Base-by-base conservation (phyloP, 495 filamentous ascomycete genomes). In the Penicillium coprophilum region DNA sequence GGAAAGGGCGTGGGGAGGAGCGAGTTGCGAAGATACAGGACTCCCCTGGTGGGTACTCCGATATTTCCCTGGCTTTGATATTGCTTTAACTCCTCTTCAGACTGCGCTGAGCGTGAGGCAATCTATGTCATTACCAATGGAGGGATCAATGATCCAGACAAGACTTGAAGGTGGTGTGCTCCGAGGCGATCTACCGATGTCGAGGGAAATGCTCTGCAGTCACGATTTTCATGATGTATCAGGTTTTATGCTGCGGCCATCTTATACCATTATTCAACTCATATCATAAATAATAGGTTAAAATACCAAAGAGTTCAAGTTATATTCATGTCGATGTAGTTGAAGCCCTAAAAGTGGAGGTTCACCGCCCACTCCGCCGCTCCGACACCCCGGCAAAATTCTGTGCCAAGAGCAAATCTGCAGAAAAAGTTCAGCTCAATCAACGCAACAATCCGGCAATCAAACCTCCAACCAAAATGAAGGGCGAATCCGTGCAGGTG, bases 11-110 rank as follows among this genome's bases (percentile, higher is more conserved):
- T 38, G 88, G 88, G 8, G 88, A 91, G 50, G 88, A 92, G 66
- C 81, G 88, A 21, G 88, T 91, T 48, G 88, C 88, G 6, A 91
- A 90, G 73, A 85, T 92, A 50, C 83, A 88, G 60, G 88, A 92
- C 66, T 90, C 87, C 2, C 87, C 86, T 36, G 86, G 85, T 88
- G 64, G 50, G 78, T 47, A 15, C 13, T 11, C 46, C 0, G 0
- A 15, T 31, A 11, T 19, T 15, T 49, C 12, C 27, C 6, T 5
- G 17, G 4, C 24, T 44, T 7, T 7, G 32, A n/a, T 12, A 11
- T 20, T 9, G 38, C 43, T 17, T 56, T 65, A 9, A 66, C 53
- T 45, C 32, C 10, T 41, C 34, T 2, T 19, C 58, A 83, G 88
- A 91, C 62, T 89, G 86, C 57, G 85, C 89, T 31, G 88, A 92